Base-by-base conservation (phyloP, 306 rosid species). In the Quercus mongolica region DNA sequence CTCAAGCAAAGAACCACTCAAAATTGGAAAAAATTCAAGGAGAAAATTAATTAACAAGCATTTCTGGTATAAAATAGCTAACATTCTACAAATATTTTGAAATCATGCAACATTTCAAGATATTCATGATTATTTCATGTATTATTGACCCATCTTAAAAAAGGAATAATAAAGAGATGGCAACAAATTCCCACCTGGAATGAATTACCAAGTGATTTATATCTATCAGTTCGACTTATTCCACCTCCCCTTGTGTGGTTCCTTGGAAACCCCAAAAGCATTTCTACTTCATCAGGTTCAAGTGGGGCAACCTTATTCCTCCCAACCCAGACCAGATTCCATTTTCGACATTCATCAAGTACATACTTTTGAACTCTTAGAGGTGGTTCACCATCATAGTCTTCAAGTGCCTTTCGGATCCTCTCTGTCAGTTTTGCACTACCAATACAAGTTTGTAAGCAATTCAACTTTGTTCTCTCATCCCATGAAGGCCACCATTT, bases 401-500 rank as follows among this genome's bases (percentile, higher is more conserved):
- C 83, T 75, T 93, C 97, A 56, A 95, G 54, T 30, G 98, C 97
- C 76, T 84, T 87, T 72, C 98, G 83, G 38, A 95, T 89, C 79
- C 99, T 90, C 4, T 93, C 93, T 0, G 97, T 91, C 1, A 91
- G 75, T 67, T 76, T 89, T 38, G 99, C 98, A 79, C 96, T 93
- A 9, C 84, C 99, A 72, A 77, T 69, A 44, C 87, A 87, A 0
- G 99, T 95, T 68, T 91, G 99, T 76, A 95, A 62, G 78, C 99
- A 95, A 51, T 95, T 95, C 5, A 95, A 88, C 25, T 95, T 83
- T 15, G 86, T 90, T 21, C 99, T 86, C 0, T 80, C 11, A 56
- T 96, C 99, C 99, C 99, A 96, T 6, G 93, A 80, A 46, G 99
- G 99, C 99, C 99, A 96, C 99, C 99, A 96, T 68, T 56, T 90